These are phyloP conservation scores for Tetrapisispora phaffii DNA, from an alignment of 805 yeast species.

Conservation along the genomic window DNA sequence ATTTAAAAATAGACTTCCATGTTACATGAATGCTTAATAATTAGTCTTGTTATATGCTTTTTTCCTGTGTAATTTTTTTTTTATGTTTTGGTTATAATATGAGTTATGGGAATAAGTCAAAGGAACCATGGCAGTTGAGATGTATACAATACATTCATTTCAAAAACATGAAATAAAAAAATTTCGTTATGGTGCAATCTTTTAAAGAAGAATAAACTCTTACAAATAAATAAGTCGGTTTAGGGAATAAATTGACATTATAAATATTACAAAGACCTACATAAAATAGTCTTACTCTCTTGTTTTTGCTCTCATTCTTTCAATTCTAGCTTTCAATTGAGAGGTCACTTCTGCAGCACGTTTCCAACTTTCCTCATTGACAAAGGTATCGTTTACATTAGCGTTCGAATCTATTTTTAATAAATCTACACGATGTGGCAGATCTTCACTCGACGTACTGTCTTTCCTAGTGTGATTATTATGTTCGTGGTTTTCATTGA, in stretches of 20 bases:
- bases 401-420: slow-evolving; percentile 13
- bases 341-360: slow-evolving; percentile 85
- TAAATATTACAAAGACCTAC: background rate
- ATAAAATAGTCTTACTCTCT: background rate
- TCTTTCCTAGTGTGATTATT: slow-evolving; percentile 10
- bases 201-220: too few relatives aligned
- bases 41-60: too few relatives aligned
- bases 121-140: too few relatives aligned
- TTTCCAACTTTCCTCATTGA: slow-evolving; percentile 69
- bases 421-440: slow-evolving; percentile 25
- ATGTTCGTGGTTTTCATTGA: background rate
- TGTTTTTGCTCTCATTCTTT: slow-evolving; percentile 67
- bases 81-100: too few relatives aligned
- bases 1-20: too few relatives aligned
- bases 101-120: too few relatives aligned
- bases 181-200: too few relatives aligned
- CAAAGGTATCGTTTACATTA: slow-evolving; percentile 16
- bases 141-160: too few relatives aligned
- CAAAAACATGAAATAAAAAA: too few relatives aligned
- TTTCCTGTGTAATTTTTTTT: too few relatives aligned
- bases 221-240: too few relatives aligned
- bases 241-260: background rate
- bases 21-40: too few relatives aligned
- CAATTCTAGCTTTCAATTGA: slow-evolving; percentile 77
- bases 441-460: slow-evolving; percentile 23